Evolutionary conservation across 164 flowering plant species (phyloP).

Genomic region (Tetracentron sinense): DNA sequence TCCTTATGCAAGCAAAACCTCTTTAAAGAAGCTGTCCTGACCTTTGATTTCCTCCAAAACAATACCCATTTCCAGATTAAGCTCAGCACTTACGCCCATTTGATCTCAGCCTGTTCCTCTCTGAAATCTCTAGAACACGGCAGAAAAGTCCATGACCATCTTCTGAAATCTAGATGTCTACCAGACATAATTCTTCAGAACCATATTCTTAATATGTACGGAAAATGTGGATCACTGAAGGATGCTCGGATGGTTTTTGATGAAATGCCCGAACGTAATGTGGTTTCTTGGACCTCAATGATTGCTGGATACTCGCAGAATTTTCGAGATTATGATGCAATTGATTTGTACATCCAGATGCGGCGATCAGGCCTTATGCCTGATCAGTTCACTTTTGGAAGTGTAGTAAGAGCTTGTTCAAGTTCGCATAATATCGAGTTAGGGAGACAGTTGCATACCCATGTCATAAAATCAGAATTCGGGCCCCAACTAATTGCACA

Average conservation of each 20-base stretch:
- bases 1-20: constrained; percentile 49
- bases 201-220: constrained; percentile 65
- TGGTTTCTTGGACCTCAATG: constrained; percentile 67
- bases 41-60: constrained; percentile 39
- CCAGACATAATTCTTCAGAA: constrained; percentile 48
- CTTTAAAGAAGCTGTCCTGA: constrained; percentile 48
- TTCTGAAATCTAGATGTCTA: constrained; percentile 25
- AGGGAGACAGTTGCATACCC: constrained; percentile 60
- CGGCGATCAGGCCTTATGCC: constrained; percentile 39
- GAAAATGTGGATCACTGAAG: constrained; percentile 51
- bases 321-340: constrained; percentile 36
- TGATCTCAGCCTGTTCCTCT: constrained; percentile 52
- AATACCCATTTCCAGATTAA: constrained; percentile 26
- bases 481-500: constrained; percentile 45
- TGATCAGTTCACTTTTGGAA: constrained; percentile 59
- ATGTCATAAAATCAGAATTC: constrained; percentile 40
- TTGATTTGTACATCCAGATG: constrained; percentile 44
- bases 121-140: constrained; percentile 42
- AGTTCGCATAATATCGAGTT: constrained; percentile 29
- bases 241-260: constrained; percentile 59
- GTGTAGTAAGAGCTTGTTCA: constrained; percentile 50
- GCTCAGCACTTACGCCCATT: constrained; percentile 38
- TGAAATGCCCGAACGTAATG: constrained; percentile 45
- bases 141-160: constrained; percentile 42
- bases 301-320: constrained; percentile 66